A percentile compares a stretch with the other conserved stretches of the same genome.
Conservation (phyloP, 1,284 basidiomycete genomes). For the Calocybe gambosa region DNA sequence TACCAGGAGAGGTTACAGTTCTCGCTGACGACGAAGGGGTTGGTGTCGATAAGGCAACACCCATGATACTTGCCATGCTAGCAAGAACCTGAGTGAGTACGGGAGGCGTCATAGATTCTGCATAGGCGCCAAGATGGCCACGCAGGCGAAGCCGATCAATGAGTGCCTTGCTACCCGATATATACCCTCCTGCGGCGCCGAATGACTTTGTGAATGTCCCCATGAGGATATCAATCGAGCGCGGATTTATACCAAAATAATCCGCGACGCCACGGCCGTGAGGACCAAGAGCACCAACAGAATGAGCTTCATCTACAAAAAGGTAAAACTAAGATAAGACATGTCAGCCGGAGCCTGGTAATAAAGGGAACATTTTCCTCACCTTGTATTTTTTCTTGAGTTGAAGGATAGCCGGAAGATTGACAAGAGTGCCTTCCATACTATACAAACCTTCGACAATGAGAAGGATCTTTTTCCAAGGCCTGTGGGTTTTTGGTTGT, state of each 20-base stretch:
- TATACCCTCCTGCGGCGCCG: slow-evolving; percentile 95
- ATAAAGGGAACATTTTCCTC: slow-evolving; percentile 13
- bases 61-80: slow-evolving; percentile 97
- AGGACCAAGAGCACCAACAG: slow-evolving; percentile 92
- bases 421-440: slow-evolving; percentile 94
- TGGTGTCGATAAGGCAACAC: slow-evolving; percentile 51
- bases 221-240: slow-evolving; percentile 90
- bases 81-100: slow-evolving; percentile 90
- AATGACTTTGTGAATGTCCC: slow-evolving; percentile 99
- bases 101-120: slow-evolving; percentile 88
- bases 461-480: slow-evolving; percentile 98
- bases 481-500: slow-evolving; percentile 93
- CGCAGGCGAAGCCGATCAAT: slow-evolving; percentile 79
- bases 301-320: slow-evolving; percentile 97
- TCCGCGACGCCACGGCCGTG: slow-evolving; percentile 93
- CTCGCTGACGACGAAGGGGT: slow-evolving; percentile 23
- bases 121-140: slow-evolving; percentile 84
- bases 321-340: slow-evolving; percentile 80
- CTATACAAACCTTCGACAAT: slow-evolving; percentile 96
- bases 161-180: slow-evolving; percentile 77
- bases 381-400: slow-evolving; percentile 97
- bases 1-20: slow-evolving; percentile 18
- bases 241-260: slow-evolving; percentile 87
- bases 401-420: slow-evolving; percentile 80
- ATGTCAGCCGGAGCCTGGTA: slow-evolving; percentile 10